These are phyloP conservation scores for Rhodosporidiobolus sp. DNA, from an alignment of 768 basidiomycete genomes.

Conservation along the genomic window DNA sequence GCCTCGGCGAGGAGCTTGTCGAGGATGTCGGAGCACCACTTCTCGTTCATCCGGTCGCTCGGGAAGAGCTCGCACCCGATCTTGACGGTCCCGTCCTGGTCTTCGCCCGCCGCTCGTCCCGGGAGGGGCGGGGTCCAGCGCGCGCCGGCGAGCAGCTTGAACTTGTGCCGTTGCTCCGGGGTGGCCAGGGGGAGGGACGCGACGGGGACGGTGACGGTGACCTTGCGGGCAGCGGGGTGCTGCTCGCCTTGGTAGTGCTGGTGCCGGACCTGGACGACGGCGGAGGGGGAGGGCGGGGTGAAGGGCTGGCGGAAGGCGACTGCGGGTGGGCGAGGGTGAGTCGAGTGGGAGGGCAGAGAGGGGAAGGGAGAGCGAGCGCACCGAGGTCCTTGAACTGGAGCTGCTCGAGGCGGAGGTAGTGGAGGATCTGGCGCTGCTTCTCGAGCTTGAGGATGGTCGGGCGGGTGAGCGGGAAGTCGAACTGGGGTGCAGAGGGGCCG, in stretches of 20 bases:
- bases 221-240: slow-evolving; percentile 61
- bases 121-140: slow-evolving; percentile 61
- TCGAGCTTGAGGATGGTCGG: slow-evolving; percentile 60
- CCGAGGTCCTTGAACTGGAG: slow-evolving; percentile 79
- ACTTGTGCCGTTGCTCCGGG: slow-evolving; percentile 69
- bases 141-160: slow-evolving; percentile 82
- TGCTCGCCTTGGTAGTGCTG: slow-evolving; percentile 72
- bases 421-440: slow-evolving; percentile 68
- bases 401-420: slow-evolving; percentile 79
- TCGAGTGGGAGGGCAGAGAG: too few relatives aligned
- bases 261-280: slow-evolving; percentile 67
- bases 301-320: slow-evolving; percentile 76
- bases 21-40: slow-evolving; percentile 85
- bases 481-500: slow-evolving; percentile 3
- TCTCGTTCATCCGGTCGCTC: slow-evolving; percentile 78
- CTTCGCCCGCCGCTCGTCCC: slow-evolving; percentile 1
- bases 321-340: background rate
- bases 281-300: slow-evolving; percentile 59
- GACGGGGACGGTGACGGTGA: slow-evolving; percentile 60
- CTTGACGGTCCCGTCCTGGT: slow-evolving; percentile 58
- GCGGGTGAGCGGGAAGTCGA: slow-evolving; percentile 35
- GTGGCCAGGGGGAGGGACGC: slow-evolving; percentile 65
- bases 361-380: slow-evolving; percentile 13
- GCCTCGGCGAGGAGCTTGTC: slow-evolving; percentile 74
- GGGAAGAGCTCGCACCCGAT: slow-evolving; percentile 86